These are phyloP conservation scores for Aquilaria yunnanensis DNA, from an alignment of 345 rosid species.

Conservation along the genomic window DNA sequence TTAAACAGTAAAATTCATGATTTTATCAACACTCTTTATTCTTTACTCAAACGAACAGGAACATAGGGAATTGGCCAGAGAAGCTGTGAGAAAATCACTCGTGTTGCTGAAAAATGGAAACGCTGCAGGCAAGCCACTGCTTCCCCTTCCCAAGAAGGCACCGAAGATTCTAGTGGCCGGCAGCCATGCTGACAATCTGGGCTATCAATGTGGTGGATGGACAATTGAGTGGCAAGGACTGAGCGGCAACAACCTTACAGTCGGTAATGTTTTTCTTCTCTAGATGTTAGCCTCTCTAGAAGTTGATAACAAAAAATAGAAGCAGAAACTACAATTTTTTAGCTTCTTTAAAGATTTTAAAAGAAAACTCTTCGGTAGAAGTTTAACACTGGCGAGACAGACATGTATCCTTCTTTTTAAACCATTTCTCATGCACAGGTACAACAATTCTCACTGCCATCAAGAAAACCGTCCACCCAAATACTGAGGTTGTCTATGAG, in stretches of 20 bases:
- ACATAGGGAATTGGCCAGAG: conserved; percentile 68
- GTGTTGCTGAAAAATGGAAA: conserved; percentile 66
- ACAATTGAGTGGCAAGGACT: conserved; percentile 61
- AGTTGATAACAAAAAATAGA: too few species aligned
- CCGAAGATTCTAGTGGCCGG: conserved; percentile 59
- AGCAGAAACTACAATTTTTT: background rate
- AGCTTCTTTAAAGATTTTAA: background rate
- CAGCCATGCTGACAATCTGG: conserved; percentile 59
- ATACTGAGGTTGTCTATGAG: conserved; percentile 24
- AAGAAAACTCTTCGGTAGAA: background rate
- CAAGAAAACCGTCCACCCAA: conserved; percentile 25
- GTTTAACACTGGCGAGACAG: too few species aligned
- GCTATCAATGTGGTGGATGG: conserved; percentile 80
- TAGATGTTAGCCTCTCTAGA: background rate
- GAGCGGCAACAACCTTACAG: conserved; percentile 40
- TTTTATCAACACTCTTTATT: background rate
- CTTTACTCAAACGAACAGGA: conserved; percentile 21
- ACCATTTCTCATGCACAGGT: conserved; percentile 21
- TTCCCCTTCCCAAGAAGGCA: conserved; percentile 56
- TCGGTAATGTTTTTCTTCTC: conserved; percentile 20
- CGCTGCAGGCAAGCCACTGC: conserved; percentile 25
- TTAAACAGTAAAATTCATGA: background rate
- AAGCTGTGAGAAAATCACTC: conserved; percentile 75
- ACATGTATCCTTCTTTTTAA: background rate
- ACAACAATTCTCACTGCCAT: conserved; percentile 44